phyloP scores from a whole-genome alignment of 371 early-diverging fungal species.

The Mucor plumbeus region DNA sequence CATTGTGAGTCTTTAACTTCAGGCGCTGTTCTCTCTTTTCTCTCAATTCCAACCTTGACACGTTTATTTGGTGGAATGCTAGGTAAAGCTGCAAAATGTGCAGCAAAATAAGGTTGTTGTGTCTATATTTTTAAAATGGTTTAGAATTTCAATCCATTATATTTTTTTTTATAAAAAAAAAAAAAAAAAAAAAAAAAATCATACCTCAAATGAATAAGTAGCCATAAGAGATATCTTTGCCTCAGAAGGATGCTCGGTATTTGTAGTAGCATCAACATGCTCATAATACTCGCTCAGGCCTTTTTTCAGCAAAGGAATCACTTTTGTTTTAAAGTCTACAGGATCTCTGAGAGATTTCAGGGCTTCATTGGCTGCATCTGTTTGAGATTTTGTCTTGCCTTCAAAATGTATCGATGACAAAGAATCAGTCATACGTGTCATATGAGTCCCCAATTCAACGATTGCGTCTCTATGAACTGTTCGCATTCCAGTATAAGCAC shows the following conservation, averaged over 20 bases:
- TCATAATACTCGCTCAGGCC: conserved; percentile 53
- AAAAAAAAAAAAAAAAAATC: too few relatives aligned
- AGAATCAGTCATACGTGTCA: conserved; percentile 53
- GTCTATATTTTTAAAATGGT: conserved; percentile 18
- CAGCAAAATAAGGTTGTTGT: conserved; percentile 46
- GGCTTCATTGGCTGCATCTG: conserved; percentile 22
- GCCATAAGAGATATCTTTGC: conserved; percentile 49
- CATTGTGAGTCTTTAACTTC: conserved; percentile 70
- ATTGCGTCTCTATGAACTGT: conserved; percentile 48
- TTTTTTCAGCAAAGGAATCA: conserved; percentile 46
- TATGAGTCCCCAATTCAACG: conserved; percentile 56
- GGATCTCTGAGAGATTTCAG: conserved; percentile 42
- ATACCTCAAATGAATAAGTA: conserved; percentile 49
- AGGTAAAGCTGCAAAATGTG: conserved; percentile 44
- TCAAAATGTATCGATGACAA: conserved; percentile 47
- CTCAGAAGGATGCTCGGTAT: conserved; percentile 29
- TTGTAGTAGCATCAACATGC: conserved; percentile 23
- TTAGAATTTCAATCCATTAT: background rate
- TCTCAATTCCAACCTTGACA: conserved; percentile 53
- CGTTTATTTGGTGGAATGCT: conserved; percentile 30
- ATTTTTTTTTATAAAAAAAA: background rate
- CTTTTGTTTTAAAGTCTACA: conserved; percentile 33
- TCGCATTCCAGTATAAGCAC: conserved; percentile 62
- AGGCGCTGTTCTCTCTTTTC: conserved; percentile 52
- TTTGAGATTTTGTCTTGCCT: conserved; percentile 27